phyloP scores from a whole-genome alignment of 805 yeast genomes.

The Starmerella roubikii region DNA sequence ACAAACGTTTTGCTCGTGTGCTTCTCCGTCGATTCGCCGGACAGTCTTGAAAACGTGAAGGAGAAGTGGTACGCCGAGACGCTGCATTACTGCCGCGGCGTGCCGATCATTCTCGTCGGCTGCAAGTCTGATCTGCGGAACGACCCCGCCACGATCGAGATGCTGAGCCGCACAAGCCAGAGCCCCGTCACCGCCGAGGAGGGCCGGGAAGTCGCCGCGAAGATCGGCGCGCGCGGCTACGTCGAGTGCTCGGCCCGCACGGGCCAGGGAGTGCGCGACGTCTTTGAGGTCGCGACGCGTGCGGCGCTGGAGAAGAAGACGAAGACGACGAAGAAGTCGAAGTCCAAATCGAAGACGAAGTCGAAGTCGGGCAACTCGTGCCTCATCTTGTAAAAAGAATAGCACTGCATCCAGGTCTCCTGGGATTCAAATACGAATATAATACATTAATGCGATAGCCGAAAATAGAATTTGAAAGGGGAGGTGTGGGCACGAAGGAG shows the following conservation, averaged over 20 bases:
- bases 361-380: constrained; percentile 17
- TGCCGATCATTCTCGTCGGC: constrained; percentile 84
- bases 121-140: constrained; percentile 82
- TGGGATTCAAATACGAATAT: no score
- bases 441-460: no score
- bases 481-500: no score
- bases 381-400: constrained; percentile 9
- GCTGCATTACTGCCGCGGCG: constrained; percentile 84
- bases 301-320: constrained; percentile 46
- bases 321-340: constrained; percentile 12
- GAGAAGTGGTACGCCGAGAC: constrained; percentile 95
- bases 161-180: constrained; percentile 58
- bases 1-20: constrained; percentile 84
- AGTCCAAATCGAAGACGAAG: no score
- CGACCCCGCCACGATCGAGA: constrained; percentile 64
- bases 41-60: constrained; percentile 82
- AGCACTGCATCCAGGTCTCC: no score
- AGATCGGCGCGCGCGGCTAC: constrained; percentile 76
- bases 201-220: constrained; percentile 77
- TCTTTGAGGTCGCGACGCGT: constrained; percentile 82
- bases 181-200: constrained; percentile 71
- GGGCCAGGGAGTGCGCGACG: constrained; percentile 85
- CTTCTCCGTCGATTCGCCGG: constrained; percentile 83
- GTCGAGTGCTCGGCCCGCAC: constrained; percentile 81
- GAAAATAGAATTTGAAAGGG: no score